Conservation (phyloP, 352 stramenopile species). For the Phytophthora sp. region DNA sequence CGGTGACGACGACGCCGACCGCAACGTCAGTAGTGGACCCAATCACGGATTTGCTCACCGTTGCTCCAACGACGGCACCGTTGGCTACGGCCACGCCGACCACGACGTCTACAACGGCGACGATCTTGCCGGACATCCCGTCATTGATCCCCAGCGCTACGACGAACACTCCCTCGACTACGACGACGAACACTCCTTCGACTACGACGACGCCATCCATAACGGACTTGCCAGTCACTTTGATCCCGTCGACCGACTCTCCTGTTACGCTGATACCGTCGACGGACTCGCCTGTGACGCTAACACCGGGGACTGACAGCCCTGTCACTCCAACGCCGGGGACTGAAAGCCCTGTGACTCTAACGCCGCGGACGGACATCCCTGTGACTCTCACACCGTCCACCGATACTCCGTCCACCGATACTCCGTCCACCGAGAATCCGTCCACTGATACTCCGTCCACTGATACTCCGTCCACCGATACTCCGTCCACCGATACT, state of each 20-base stretch:
- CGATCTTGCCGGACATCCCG: slow-evolving; percentile 19
- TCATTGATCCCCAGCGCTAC: slow-evolving; percentile 14
- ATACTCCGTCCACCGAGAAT: slow-evolving; percentile 4
- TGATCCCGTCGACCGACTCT: slow-evolving; percentile 16
- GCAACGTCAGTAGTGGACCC: slow-evolving; percentile 9
- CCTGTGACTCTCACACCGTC: slow-evolving; percentile 7
- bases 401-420: slow-evolving; percentile 12
- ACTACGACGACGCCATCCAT: slow-evolving; percentile 12
- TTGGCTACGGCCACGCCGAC: slow-evolving; percentile 9
- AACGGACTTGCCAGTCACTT: slow-evolving; percentile 24
- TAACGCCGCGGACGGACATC: background rate
- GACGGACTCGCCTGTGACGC: background rate
- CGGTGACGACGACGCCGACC: slow-evolving; percentile 19
- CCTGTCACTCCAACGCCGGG: slow-evolving; percentile 6
- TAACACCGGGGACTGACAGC: background rate
- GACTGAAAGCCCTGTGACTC: background rate
- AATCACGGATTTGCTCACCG: slow-evolving; percentile 20
- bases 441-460: slow-evolving; percentile 6
- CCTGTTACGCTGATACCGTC: slow-evolving; percentile 17
- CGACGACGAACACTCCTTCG: background rate
- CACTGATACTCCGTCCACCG: slow-evolving; percentile 7
- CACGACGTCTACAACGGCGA: slow-evolving; percentile 14
- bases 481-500: slow-evolving; percentile 9
- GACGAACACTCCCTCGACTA: background rate
- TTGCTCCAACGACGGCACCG: slow-evolving; percentile 1